Conservation (phyloP, 2,329 filamentous ascomycete species). For the Exophiala xenobiotica region DNA sequence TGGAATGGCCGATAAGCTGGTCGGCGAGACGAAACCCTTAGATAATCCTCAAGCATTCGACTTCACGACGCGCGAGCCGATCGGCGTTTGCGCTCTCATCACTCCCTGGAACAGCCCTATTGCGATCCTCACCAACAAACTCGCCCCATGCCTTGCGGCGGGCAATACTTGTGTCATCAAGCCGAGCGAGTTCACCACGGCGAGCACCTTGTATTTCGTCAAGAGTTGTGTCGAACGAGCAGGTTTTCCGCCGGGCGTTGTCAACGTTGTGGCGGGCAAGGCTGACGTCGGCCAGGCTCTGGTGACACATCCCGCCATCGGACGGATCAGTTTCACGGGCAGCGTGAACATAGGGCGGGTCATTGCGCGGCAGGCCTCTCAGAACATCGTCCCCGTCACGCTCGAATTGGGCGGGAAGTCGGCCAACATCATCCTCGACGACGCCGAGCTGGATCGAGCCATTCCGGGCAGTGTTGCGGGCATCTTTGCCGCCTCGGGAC, state of each 20-base stretch:
- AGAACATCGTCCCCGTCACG: conserved; percentile 61
- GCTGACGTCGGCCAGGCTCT: conserved; percentile 69
- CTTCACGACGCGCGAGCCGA: conserved; percentile 71
- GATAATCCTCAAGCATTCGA: conserved; percentile 59
- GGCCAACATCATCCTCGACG: conserved; percentile 56
- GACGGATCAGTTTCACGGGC: conserved; percentile 77
- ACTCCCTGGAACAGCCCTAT: conserved; percentile 80
- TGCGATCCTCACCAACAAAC: conserved; percentile 70
- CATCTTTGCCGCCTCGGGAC: conserved; percentile 59
- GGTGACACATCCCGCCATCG: conserved; percentile 64
- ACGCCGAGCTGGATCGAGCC: conserved; percentile 58
- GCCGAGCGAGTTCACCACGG: conserved; percentile 57
- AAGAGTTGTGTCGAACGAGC: conserved; percentile 58
- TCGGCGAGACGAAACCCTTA: conserved; percentile 67
- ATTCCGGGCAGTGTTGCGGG: conserved; percentile 46
- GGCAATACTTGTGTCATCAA: conserved; percentile 60
- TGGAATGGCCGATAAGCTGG: conserved; percentile 76
- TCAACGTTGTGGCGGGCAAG: conserved; percentile 72
- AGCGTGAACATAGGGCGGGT: conserved; percentile 68
- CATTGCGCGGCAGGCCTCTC: conserved; percentile 72
- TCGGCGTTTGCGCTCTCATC: conserved; percentile 74
- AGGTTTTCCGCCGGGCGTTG: conserved; percentile 51
- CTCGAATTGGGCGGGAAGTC: conserved; percentile 61
- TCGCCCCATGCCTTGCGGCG: conserved; percentile 51
- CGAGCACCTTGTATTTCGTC: conserved; percentile 60